A percentile compares a stretch with the other conserved stretches of the same genome.
phyloP scores from a whole-genome alignment of 257 asterid genomes.

The Nicotiana obtusifolia region DNA sequence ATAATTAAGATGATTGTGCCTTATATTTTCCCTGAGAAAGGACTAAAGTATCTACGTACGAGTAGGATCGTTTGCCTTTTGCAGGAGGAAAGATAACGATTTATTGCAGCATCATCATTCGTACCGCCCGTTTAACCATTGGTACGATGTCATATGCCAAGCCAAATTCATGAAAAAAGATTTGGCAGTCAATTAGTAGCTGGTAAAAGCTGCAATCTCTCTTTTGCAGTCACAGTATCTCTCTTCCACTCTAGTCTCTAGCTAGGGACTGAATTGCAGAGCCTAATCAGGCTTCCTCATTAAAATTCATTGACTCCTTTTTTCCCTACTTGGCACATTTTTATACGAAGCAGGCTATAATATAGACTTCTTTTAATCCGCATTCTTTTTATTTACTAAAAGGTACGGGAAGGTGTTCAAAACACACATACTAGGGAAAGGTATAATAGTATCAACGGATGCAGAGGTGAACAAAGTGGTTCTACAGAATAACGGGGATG shows the following conservation, averaged over 20 bases:
- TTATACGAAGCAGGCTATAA: neutral
- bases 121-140: constrained; percentile 3
- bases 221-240: neutral
- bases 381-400: too few species aligned
- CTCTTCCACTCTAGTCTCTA: neutral
- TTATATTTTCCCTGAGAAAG: too few species aligned
- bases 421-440: constrained; percentile 75
- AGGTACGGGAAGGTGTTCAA: constrained; percentile 90
- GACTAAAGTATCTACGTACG: neutral
- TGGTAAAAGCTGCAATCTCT: neutral
- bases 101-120: neutral
- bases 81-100: neutral
- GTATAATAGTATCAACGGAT: constrained; percentile 81
- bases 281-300: neutral
- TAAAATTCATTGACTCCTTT: neutral
- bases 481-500: constrained; percentile 60
- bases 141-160: neutral
- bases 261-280: neutral
- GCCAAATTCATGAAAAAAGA: neutral
- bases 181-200: neutral
- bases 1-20: too few species aligned
- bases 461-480: constrained; percentile 67
- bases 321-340: neutral
- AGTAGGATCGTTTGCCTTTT: neutral
- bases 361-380: neutral